A percentile compares a stretch with the other conserved stretches of the same genome.
phyloP scores from a whole-genome alignment of 208 protist species.

The Angomonas deanei region DNA sequence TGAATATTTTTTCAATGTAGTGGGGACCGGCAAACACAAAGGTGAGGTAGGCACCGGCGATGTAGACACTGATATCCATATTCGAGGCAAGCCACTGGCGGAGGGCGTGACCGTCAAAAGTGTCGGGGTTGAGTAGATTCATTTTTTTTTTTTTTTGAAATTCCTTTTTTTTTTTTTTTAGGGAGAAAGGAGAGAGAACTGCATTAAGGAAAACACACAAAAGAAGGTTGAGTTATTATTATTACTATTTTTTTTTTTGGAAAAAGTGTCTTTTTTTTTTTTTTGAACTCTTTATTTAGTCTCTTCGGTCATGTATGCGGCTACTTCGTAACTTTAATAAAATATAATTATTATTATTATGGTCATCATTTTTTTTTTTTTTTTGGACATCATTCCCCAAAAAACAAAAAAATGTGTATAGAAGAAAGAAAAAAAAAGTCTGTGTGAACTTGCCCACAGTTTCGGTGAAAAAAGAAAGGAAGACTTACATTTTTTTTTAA shows the following conservation, averaged over 20 bases:
- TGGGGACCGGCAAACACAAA: conserved; percentile 49
- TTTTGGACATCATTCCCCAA: background rate
- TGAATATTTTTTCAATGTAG: conserved; percentile 26
- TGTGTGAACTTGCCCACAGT: background rate
- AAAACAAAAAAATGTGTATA: conserved; percentile 8
- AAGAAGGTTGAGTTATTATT: no score
- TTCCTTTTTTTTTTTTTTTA: background rate
- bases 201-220: background rate
- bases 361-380: background rate
- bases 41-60: conserved; percentile 47
- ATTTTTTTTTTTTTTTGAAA: background rate
- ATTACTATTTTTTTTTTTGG: no score
- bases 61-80: conserved; percentile 43
- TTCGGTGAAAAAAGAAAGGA: no score
- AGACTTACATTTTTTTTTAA: conserved; percentile 7
- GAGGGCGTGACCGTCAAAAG: conserved; percentile 33
- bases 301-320: background rate
- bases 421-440: background rate
- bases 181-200: conserved; percentile 1
- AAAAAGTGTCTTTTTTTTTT: conserved; percentile 7
- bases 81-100: conserved; percentile 29
- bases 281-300: conserved; percentile 10
- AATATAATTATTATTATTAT: conserved; percentile 1
- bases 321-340: background rate
- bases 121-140: no score